A percentile compares a stretch with the other conserved stretches of the same genome.
Conservation (phyloP, 257 asterid genomes). For the Nemophila menziesii region DNA sequence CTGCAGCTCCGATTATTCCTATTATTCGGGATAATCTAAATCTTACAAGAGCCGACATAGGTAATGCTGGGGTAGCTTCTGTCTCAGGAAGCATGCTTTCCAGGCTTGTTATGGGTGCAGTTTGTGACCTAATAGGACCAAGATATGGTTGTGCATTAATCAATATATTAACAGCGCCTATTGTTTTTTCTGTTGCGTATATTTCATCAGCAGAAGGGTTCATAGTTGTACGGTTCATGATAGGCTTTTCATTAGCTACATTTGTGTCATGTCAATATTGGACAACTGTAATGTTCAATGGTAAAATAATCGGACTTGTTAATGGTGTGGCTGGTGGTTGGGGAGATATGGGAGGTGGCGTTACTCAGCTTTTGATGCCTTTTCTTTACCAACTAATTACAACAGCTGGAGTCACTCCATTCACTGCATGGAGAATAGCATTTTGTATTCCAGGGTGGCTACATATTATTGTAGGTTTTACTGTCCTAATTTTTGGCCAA, state of each 20-base stretch:
- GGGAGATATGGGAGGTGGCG: conserved; percentile 12
- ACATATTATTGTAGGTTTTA: conserved; percentile 6
- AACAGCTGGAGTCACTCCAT: conserved; percentile 3
- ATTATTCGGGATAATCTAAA: too few species aligned
- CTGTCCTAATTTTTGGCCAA: conserved; percentile 5
- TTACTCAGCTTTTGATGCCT: conserved; percentile 11
- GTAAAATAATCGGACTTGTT: conserved; percentile 4
- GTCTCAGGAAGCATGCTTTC: too few species aligned
- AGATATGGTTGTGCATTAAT: conserved; percentile 12
- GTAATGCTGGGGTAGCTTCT: too few species aligned
- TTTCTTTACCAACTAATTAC: conserved; percentile 4
- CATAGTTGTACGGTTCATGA: conserved; percentile 8
- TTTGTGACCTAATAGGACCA: conserved; percentile 10
- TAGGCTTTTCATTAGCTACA: conserved; percentile 6
- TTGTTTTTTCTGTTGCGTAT: too few species aligned
- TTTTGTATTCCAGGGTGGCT: conserved; percentile 10
- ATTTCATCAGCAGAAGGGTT: conserved; percentile 8
- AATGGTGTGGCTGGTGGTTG: conserved; percentile 9
- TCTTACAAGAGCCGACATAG: conserved; percentile 7
- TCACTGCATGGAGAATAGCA: conserved; percentile 10
- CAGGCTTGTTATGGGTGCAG: too few species aligned
- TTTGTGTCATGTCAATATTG: conserved; percentile 7
- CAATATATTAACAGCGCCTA: conserved; percentile 8
- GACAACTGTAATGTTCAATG: conserved; percentile 3
- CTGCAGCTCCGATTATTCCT: too few species aligned